These are phyloP conservation scores for Vitis rotundifolia DNA, from an alignment of 164 flowering plant species.

Conservation along the genomic window DNA sequence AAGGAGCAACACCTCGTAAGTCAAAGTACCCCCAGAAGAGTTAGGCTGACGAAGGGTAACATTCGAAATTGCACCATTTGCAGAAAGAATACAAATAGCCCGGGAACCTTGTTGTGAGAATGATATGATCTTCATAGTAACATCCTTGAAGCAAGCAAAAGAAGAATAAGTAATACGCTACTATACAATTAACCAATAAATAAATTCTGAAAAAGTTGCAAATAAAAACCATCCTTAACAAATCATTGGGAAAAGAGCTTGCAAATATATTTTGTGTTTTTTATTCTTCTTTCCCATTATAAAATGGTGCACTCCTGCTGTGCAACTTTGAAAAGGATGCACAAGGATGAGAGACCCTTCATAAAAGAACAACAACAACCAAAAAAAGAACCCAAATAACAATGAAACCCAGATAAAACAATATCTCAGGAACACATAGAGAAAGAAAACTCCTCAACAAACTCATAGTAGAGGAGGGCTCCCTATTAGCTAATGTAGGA, in stretches of 20 bases:
- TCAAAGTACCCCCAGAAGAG: conserved; percentile 30
- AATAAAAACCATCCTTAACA: not conserved
- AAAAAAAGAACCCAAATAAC: too few relatives aligned
- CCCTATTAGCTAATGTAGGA: too few relatives aligned
- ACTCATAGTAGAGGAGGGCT: too few relatives aligned
- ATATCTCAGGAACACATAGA: too few relatives aligned
- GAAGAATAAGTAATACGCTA: too few relatives aligned
- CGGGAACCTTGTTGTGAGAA: conserved; percentile 35
- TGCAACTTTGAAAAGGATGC: too few relatives aligned
- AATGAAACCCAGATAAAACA: too few relatives aligned
- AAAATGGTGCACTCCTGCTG: not conserved
- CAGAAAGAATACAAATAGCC: conserved; percentile 29
- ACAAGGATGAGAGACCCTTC: too few relatives aligned
- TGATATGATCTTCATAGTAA: conserved; percentile 27
- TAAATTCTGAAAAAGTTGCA: not conserved
- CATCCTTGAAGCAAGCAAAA: conserved; percentile 15
- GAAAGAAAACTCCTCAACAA: too few relatives aligned
- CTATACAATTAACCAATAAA: not conserved
- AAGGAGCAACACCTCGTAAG: conserved; percentile 29
- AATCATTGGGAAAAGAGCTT: too few relatives aligned
- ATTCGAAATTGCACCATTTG: conserved; percentile 30
- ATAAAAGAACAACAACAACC: too few relatives aligned
- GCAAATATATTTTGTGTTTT: not conserved
- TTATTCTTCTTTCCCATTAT: not conserved
- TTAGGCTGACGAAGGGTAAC: conserved; percentile 32